Percentiles rank a stretch among this genome's conserved stretches.
Evolutionary conservation across 192 early-diverging fungal species (phyloP).

Genomic region (Coemansia biformis): DNA sequence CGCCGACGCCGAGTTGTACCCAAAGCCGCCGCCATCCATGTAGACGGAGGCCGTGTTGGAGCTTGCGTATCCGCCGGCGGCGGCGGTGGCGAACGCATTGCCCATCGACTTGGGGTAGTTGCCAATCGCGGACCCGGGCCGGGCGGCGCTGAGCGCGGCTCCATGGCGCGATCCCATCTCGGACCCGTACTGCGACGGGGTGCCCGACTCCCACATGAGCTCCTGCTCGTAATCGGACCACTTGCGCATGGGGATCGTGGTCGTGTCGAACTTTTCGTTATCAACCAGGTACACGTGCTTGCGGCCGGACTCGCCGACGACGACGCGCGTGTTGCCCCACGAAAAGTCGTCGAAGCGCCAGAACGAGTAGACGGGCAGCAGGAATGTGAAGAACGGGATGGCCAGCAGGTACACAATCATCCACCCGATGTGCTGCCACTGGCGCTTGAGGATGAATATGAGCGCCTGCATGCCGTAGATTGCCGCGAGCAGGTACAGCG

Average conservation of each 20-base stretch:
- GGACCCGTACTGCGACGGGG: slow-evolving; percentile 39
- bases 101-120: slow-evolving; percentile 42
- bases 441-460: slow-evolving; percentile 80
- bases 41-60: slow-evolving; percentile 42
- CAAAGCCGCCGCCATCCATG: slow-evolving; percentile 34
- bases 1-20: slow-evolving; percentile 28
- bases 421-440: slow-evolving; percentile 92
- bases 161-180: slow-evolving; percentile 35
- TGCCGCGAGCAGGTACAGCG: slow-evolving; percentile 75
- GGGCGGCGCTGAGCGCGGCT: slow-evolving; percentile 21
- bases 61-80: slow-evolving; percentile 15
- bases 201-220: slow-evolving; percentile 59
- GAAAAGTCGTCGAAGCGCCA: slow-evolving; percentile 99
- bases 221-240: slow-evolving; percentile 81
- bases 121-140: slow-evolving; percentile 39
- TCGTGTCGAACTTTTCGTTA: slow-evolving; percentile 73
- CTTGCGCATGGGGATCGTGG: slow-evolving; percentile 67
- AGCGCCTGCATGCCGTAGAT: slow-evolving; percentile 88
- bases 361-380: slow-evolving; percentile 87
- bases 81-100: slow-evolving; percentile 12
- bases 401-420: slow-evolving; percentile 94
- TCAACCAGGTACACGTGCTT: slow-evolving; percentile 58
- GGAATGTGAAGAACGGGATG: slow-evolving; percentile 79
- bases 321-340: slow-evolving; percentile 95
- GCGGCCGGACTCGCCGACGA: slow-evolving; percentile 79